These are phyloP conservation scores for Candida vaughaniae DNA, from an alignment of 805 yeast species.

Conservation along the genomic window DNA sequence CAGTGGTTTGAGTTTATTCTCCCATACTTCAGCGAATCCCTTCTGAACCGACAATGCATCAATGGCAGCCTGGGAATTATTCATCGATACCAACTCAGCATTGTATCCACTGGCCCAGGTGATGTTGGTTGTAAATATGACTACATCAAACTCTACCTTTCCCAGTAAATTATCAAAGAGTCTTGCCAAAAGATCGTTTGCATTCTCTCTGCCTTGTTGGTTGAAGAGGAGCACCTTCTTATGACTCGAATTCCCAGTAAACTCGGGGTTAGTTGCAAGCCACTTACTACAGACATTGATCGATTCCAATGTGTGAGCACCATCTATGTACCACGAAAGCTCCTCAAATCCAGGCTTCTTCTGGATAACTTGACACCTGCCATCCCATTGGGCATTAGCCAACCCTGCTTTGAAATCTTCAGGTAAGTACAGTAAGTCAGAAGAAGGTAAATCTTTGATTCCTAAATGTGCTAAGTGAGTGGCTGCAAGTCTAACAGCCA, in stretches of 20 bases:
- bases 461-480: constrained; percentile 57
- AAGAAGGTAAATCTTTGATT: constrained; percentile 22
- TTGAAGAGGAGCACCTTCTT: constrained; percentile 71
- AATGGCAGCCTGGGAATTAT: constrained; percentile 74
- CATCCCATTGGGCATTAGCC: constrained; percentile 81
- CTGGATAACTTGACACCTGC: constrained; percentile 79
- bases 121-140: constrained; percentile 83
- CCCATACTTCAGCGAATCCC: constrained; percentile 70
- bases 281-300: constrained; percentile 78
- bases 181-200: constrained; percentile 56
- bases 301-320: constrained; percentile 94
- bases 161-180: constrained; percentile 43
- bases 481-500: constrained; percentile 72
- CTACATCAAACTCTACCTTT: constrained; percentile 62
- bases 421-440: constrained; percentile 38
- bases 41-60: constrained; percentile 82
- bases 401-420: constrained; percentile 58
- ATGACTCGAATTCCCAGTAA: constrained; percentile 15
- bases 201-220: constrained; percentile 88
- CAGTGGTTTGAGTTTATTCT: constrained; percentile 30
- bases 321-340: constrained; percentile 84
- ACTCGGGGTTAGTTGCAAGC: constrained; percentile 44
- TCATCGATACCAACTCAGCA: constrained; percentile 81
- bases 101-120: constrained; percentile 90
- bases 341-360: constrained; percentile 37